phyloP scores from a whole-genome alignment of 139 green algal genomes.

The Chlamydomonas sp. region DNA sequence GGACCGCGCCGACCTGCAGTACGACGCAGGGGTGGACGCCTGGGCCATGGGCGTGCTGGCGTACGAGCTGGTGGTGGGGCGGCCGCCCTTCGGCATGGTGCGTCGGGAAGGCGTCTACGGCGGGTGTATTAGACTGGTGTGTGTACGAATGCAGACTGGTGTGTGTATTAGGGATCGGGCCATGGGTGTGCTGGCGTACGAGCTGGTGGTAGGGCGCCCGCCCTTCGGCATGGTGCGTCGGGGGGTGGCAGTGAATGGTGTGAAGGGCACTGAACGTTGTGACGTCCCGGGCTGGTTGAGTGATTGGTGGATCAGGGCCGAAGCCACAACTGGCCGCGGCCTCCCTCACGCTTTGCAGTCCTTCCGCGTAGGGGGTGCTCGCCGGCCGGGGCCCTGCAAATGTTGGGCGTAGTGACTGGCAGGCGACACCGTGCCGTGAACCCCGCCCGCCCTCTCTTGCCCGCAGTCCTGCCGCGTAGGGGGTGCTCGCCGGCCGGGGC shows the following conservation, averaged over 20 bases:
- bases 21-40: slow-evolving; percentile 73
- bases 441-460: no score
- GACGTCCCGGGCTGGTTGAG: no score
- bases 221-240: slow-evolving; percentile 71
- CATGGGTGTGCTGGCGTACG: slow-evolving; percentile 84
- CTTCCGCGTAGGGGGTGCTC: not conserved
- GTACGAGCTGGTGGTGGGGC: slow-evolving; percentile 83
- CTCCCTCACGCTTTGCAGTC: no score
- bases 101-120: not conserved
- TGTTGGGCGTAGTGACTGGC: no score
- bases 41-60: slow-evolving; percentile 87
- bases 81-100: slow-evolving; percentile 81
- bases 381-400: no score
- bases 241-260: not conserved
- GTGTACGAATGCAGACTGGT: not conserved
- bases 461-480: slow-evolving; percentile 37
- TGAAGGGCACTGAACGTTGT: no score
- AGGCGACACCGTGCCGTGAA: no score
- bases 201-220: slow-evolving; percentile 79
- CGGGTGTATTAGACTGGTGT: not conserved
- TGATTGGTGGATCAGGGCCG: no score
- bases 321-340: no score
- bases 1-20: slow-evolving; percentile 67
- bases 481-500: not conserved
- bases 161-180: slow-evolving; percentile 52